Conservation (phyloP, 345 rosid genomes). For the Acer campestre region DNA sequence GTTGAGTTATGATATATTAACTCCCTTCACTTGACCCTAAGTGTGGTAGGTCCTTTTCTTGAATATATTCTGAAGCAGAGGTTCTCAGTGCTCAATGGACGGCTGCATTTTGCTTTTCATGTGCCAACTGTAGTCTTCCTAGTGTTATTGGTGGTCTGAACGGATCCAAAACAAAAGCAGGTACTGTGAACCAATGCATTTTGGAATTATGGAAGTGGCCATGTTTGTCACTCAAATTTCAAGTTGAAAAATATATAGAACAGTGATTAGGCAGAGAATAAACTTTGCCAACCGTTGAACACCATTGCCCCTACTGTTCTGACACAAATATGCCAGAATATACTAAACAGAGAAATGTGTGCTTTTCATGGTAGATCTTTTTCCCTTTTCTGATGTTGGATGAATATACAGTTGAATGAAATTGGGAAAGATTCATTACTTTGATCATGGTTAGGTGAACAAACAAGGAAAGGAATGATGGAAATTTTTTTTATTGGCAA, state of each 20-base stretch:
- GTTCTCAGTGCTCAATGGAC: slow-evolving; percentile 23
- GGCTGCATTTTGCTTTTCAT: slow-evolving; percentile 19
- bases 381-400: slow-evolving; percentile 20
- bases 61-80: slow-evolving; percentile 23
- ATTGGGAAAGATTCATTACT: not conserved
- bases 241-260: slow-evolving; percentile 13
- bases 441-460: slow-evolving; percentile 19
- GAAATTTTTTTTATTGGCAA: not conserved
- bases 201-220: slow-evolving; percentile 16
- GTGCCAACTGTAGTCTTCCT: slow-evolving; percentile 15
- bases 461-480: slow-evolving; percentile 12
- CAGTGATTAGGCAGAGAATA: slow-evolving; percentile 17
- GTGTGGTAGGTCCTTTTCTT: slow-evolving; percentile 11
- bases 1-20: slow-evolving; percentile 8
- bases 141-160: slow-evolving; percentile 16
- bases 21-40: slow-evolving; percentile 18
- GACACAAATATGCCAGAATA: slow-evolving; percentile 22
- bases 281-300: slow-evolving; percentile 21
- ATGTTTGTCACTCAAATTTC: slow-evolving; percentile 19
- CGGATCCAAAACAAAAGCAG: slow-evolving; percentile 17
- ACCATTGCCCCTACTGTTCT: slow-evolving; percentile 12
- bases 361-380: slow-evolving; percentile 13
- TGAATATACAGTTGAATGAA: slow-evolving; percentile 4
- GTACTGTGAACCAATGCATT: not conserved
- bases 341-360: slow-evolving; percentile 4